Base-by-base conservation (phyloP, 345 rosid genomes). In the Citrus hindsii region DNA sequence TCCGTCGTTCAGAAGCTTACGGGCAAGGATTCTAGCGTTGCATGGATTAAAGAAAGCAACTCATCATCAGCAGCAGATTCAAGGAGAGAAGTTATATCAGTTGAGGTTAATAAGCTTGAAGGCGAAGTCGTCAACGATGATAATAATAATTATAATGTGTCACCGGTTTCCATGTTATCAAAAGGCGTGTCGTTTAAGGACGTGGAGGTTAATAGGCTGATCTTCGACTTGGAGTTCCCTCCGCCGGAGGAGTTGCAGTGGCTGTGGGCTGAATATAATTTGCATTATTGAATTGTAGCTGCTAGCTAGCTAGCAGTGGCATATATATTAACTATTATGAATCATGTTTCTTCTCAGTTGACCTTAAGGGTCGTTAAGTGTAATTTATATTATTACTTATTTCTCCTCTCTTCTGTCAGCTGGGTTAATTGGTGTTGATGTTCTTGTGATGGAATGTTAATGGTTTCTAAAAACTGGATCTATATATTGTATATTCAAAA, bases 1-100 rank as follows among this genome's bases (percentile, higher is more conserved):
- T 79, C 90, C 1, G 90, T 91, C 64, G 94, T 91, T 79, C 94
- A 91, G 76, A 82, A 84, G 59, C 94, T 91, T 22, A 91, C 94
- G 0, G 94, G 94, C 37, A 91, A 88, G 84, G 88, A 91, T 80
- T 87, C 89, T 6, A 42, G 80, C 72, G 86, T 82, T 74, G 73
- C 79, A 7, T 80, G 83, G 87, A 77, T 80, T 0, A 74, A 82
- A 63, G 82, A 78, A 69, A 75, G 74, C 74, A 61, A 78, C 7
- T 75, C 77, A 30, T 24, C 79, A 30, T 7, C 67, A 7, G 0
- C 32, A 25, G 69, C 21, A 7, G 82, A 61, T 2, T 28, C 22
- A 3, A 79, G 65, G 80, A 62, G 40, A 55, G 55, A 9, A 67
- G 58, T 18, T 18, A 53, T 21, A 32, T n/a, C 27, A 1, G 46